Percentiles rank a stretch among this genome's conserved stretches.
These are phyloP conservation scores for Beauveria sp. DNA, from an alignment of 2,329 filamentous ascomycete species.

Conservation along the genomic window DNA sequence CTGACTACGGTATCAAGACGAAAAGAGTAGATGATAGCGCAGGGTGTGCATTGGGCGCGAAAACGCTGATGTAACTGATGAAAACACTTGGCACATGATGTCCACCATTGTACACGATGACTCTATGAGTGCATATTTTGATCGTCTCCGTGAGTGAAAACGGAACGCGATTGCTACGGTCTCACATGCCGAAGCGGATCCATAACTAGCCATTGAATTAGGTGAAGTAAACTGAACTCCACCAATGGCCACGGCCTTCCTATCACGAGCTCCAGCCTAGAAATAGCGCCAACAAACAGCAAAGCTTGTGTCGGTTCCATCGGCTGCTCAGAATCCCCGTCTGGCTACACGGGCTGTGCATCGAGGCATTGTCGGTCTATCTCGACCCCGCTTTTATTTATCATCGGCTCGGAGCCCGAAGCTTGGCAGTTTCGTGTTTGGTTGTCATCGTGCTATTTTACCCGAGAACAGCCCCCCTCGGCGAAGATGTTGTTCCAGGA, in stretches of 20 bases:
- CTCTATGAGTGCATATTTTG: neutral
- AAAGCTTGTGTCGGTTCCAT: no score
- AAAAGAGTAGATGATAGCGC: neutral
- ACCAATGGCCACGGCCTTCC: neutral
- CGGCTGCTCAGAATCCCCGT: neutral
- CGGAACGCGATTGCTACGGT: no score
- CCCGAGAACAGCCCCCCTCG: no score
- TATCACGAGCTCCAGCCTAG: neutral
- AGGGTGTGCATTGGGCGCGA: neutral
- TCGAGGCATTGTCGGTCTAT: no score
- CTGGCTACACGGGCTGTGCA: neutral
- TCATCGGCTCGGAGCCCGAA: neutral
- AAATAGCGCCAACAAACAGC: no score
- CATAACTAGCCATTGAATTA: no score
- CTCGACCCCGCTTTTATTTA: no score
- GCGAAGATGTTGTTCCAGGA: no score
- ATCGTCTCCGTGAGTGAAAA: neutral
- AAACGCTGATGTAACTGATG: neutral
- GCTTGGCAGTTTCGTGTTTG: neutral
- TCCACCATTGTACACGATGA: neutral
- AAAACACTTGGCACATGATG: neutral
- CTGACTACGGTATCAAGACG: conserved; percentile 16
- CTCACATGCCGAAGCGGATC: no score
- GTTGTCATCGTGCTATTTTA: no score
- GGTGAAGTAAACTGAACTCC: neutral